Evolutionary conservation across 495 filamentous ascomycete species (phyloP), one percentile per base, ranked within the genome.

Genomic region (Daldinia childiae): DNA sequence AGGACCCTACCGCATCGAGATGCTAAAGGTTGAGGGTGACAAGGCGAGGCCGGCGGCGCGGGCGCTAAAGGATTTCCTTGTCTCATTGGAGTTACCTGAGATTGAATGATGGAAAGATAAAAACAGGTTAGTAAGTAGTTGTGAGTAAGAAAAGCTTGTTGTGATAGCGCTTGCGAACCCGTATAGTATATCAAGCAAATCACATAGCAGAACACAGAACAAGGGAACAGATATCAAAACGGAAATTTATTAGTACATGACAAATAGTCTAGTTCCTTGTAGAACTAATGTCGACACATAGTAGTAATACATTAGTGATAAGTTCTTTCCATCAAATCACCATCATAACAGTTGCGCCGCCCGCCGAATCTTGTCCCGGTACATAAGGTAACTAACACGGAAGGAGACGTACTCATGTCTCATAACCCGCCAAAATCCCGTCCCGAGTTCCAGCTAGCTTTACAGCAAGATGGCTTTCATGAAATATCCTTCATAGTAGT

Each of bases 1-100:
- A 30, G 74, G 68, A 34, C 60, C 66, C 27, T 51, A 73, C 51
- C 70, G 75, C 27, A 48, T 82, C 17, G 61, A 68, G 12, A 57
- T 9, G 1, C 62, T 82, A 30, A 80, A 79, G 66, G 75, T 79
- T 1, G 80, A 83, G 57, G 79, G 81, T 24, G 59, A 76, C 2
- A 51, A 15, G 62, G 45, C 64, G 36, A 68, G 66, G 36, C 55
- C 68, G 8, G 64, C 79, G 45, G 50, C 34, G 17, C 9, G 4
- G 27, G 77, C 62, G 6, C 55, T 80, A 36, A 59, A 58, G 64
- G 41, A 50, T 1, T 79, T 71, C 61, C 21, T 68, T 5, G 51
- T 67, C 6, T 41, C 21, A 29, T 39, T 43, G 15, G 19, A n/a
- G 27, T 14, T 17, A 29, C 12, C 26, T 32, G 9, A 36, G 43